Evolutionary conservation across 768 basidiomycete species (phyloP), one percentile per base, ranked within the genome.

Genomic region (Cyclocybe cylindracea): DNA sequence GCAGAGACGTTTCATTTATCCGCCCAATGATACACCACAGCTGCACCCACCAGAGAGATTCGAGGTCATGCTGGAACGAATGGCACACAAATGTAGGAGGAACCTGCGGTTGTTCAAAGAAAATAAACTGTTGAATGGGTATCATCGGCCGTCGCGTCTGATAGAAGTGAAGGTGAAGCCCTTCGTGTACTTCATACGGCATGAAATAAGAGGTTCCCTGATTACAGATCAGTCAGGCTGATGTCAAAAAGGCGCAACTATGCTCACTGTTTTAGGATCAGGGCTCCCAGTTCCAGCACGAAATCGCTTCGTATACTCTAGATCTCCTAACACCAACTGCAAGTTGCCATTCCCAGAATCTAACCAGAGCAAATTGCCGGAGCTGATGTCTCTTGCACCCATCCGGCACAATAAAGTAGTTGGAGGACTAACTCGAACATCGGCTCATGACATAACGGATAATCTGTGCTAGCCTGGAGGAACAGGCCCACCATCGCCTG

Each of bases 201-300:
- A 54, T 58, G 41, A 54, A 58, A 18, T 46, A 51, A 7, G 57
- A 46, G n/a, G 57, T 58, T 4, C 57, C 57, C 57, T 58, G 13
- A 34, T 8, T 10, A 35, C 10, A 16, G 16, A 39, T 11, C 29
- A 10, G 5, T 18, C 10, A 43, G 31, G 45, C 14, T 16, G 2
- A 37, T 31, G 42, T 33, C 16, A 16, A 39, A 39, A 14, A 45
- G 16, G n/a, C 24, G 33, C 10, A 31, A 11, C 24, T 24, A 24
- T 24, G 7, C 46, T 5, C 36, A 55, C 48, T 19, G 38, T 46
- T 45, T 54, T 48, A 6, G 32, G 46, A n/a, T 44, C 46, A 14
- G 10, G 24, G 8, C 41, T 18, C 11, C 7, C 7, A 14, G 2
- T 24, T 44, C 8, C 16, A 4, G 47, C 42, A n/a, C 41, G 41